Base-by-base conservation (phyloP, 805 yeast genomes). In the Candida cerambycidarum region DNA sequence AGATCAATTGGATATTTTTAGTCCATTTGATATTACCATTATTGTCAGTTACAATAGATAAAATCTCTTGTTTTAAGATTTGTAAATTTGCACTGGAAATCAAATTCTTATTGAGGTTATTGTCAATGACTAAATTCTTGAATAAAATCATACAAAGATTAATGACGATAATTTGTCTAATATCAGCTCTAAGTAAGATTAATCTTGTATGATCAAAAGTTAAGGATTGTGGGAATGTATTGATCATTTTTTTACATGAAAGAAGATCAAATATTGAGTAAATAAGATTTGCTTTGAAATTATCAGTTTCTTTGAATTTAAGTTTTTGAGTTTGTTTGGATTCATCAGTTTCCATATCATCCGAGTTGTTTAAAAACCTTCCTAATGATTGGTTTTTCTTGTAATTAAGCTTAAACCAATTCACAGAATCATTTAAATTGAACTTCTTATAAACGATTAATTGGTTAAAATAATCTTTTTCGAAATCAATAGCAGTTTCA, bases 21-120 rank as follows among this genome's bases (percentile, higher is more conserved):
- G 96, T 88, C 96, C 96, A 88, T 66, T 89, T 87, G 45, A 87
- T 80, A 59, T 85, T 86, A 1, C 95, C 96, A 54, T 83, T 85
- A 45, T 85, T 88, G 62, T 88, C 95, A 25, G 89, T 79, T 13
- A 88, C 88, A 35, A 88, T 84, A 24, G 90, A 84, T 41, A 85
- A 65, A 32, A 89, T 78, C 54, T 87, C 92, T 39, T 72, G 80
- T 60, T 84, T 88, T 42, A 88, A 69, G 38, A 62, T 68, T 41
- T 66, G 61, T 43, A 75, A 57, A 32, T 71, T 60, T 38, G 69
- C 70, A 15, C 66, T 58, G 31, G 61, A 54, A 23, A 65, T 50
- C 39, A 67, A 53, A 17, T 50, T 45, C 19, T 48, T 50, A 28
- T 58, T 50, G 1, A 58, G 46, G 25, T 56, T 52, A 32, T 72